These are phyloP conservation scores for Colletotrichum viniferum DNA, from an alignment of 2,329 filamentous ascomycete species.

Conservation along the genomic window DNA sequence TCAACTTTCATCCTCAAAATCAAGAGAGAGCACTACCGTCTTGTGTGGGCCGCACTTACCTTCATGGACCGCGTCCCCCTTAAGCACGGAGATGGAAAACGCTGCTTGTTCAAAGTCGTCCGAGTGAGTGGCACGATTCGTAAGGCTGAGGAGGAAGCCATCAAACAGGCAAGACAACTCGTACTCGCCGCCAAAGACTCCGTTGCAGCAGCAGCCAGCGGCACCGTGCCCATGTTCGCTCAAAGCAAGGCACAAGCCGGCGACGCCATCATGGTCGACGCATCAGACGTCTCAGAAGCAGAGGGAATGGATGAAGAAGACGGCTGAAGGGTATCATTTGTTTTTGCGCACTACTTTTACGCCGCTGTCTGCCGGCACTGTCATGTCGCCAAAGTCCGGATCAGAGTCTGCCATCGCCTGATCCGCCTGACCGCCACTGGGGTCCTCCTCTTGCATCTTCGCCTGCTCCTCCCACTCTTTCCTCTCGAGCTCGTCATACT, in stretches of 20 bases:
- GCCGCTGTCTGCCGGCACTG: slow-evolving; percentile 62
- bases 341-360: slow-evolving; percentile 74
- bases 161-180: slow-evolving; percentile 74
- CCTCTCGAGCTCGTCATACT: slow-evolving; percentile 81
- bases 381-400: slow-evolving; percentile 56
- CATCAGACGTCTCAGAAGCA: slow-evolving; percentile 43
- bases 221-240: neutral
- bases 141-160: slow-evolving; percentile 89
- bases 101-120: slow-evolving; percentile 83
- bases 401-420: slow-evolving; percentile 45
- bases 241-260: slow-evolving; percentile 71
- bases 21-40: slow-evolving; percentile 79
- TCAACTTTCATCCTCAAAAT: slow-evolving; percentile 92
- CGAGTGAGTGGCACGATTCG: slow-evolving; percentile 91
- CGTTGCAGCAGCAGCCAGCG: neutral
- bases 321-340: slow-evolving; percentile 53
- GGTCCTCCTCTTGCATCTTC: slow-evolving; percentile 43
- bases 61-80: slow-evolving; percentile 75
- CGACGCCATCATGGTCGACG: slow-evolving; percentile 44
- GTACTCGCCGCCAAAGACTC: slow-evolving; percentile 67
- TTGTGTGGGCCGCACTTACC: slow-evolving; percentile 89
- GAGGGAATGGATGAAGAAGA: slow-evolving; percentile 52
- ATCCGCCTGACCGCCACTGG: neutral
- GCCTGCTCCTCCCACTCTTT: slow-evolving; percentile 78
- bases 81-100: slow-evolving; percentile 51